A percentile compares a stretch with the other conserved stretches of the same genome.
Evolutionary conservation across 495 filamentous ascomycete genomes (phyloP).

Genomic region (Massariosphaeria phaeospora): DNA sequence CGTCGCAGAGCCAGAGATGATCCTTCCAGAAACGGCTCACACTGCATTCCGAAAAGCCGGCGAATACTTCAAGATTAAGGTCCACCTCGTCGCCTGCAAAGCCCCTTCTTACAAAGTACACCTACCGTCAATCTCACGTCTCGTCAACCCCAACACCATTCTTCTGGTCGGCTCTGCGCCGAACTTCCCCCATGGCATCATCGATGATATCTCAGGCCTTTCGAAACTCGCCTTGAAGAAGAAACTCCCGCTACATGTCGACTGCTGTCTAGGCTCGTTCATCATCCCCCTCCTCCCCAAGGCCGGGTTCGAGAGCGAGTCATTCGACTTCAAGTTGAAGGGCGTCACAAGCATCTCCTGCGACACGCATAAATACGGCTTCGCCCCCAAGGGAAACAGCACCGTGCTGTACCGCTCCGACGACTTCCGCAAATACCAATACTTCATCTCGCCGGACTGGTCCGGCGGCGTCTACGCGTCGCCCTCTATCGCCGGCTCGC

Average conservation of each 20-base stretch:
- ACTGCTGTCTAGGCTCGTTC: constrained; percentile 96
- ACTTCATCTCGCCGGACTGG: constrained; percentile 95
- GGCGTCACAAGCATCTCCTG: constrained; percentile 94
- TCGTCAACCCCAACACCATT: constrained; percentile 95
- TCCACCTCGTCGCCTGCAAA: constrained; percentile 85
- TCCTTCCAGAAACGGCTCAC: constrained; percentile 90
- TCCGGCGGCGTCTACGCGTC: constrained; percentile 94
- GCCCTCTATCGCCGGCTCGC: constrained; percentile 81
- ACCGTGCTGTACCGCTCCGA: constrained; percentile 83
- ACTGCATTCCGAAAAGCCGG: constrained; percentile 94
- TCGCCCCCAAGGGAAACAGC: constrained; percentile 94
- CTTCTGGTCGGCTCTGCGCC: constrained; percentile 92
- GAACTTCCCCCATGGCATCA: constrained; percentile 96
- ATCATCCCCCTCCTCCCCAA: constrained; percentile 84
- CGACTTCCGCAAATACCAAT: constrained; percentile 76
- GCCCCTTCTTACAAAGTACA: constrained; percentile 81
- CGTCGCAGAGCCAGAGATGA: constrained; percentile 94
- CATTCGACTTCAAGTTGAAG: constrained; percentile 88
- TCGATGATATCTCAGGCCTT: constrained; percentile 84
- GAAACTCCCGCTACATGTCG: constrained; percentile 85
- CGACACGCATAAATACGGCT: constrained; percentile 98
- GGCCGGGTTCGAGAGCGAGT: constrained; percentile 79
- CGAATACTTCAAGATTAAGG: constrained; percentile 90
- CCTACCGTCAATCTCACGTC: constrained; percentile 64
- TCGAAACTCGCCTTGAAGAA: constrained; percentile 76